Evolutionary conservation across 768 basidiomycete genomes (phyloP).

Genomic region (Brasilioporus rufonigricans): DNA sequence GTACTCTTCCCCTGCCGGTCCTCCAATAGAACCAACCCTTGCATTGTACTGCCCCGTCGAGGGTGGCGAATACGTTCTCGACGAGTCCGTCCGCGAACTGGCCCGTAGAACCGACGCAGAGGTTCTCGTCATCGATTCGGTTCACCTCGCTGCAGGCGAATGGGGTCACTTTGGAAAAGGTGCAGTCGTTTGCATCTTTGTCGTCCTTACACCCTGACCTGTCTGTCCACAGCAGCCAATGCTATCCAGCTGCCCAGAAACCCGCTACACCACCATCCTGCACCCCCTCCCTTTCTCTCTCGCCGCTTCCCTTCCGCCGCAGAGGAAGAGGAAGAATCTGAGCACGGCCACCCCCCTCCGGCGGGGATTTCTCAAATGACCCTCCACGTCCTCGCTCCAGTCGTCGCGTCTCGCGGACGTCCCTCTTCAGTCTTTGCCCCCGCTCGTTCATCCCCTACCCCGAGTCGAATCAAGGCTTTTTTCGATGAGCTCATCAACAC

Average conservation of each 20-base stretch:
- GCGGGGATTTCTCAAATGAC: conserved; percentile 41
- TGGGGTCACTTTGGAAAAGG: conserved; percentile 84
- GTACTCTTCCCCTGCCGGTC: conserved; percentile 51
- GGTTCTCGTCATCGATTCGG: conserved; percentile 79
- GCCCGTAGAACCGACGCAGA: conserved; percentile 74
- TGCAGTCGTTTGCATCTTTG: conserved; percentile 22
- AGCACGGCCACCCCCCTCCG: conserved; percentile 41
- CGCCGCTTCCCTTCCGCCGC: conserved; percentile 26
- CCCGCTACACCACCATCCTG: conserved; percentile 64
- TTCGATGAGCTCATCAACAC: conserved; percentile 78
- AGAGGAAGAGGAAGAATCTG: conserved; percentile 49
- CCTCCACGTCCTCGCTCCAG: conserved; percentile 42
- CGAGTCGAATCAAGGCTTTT: conserved; percentile 63
- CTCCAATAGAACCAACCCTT: conserved; percentile 75
- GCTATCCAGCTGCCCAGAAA: conserved; percentile 67
- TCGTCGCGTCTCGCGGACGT: conserved; percentile 33
- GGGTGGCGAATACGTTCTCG: conserved; percentile 82
- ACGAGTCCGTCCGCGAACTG: conserved; percentile 75
- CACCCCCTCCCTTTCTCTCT: conserved; percentile 28
- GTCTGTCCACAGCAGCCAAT: conserved; percentile 54
- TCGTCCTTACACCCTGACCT: conserved; percentile 5
- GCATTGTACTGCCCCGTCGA: conserved; percentile 79
- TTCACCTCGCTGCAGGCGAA: conserved; percentile 85
- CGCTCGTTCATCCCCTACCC: conserved; percentile 42
- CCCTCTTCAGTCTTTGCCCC: conserved; percentile 35